These are phyloP conservation scores for Eucalyptus cloeziana DNA, from an alignment of 345 rosid species.

Conservation along the genomic window DNA sequence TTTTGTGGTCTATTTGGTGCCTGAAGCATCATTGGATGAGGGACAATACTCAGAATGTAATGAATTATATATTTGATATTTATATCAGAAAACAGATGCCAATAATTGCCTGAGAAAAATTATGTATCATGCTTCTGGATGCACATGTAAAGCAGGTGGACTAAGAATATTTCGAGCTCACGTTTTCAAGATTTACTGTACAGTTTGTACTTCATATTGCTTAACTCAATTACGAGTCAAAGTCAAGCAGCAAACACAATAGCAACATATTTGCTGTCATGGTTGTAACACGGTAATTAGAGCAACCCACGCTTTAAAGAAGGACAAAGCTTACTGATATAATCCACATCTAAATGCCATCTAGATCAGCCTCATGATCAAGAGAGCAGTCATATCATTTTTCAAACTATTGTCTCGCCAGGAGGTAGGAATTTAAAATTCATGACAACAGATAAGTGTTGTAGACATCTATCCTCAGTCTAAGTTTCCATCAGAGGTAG, in stretches of 20 bases:
- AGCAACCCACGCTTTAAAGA: neutral
- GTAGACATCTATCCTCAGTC: neutral
- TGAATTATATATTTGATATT: neutral
- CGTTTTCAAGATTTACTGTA: neutral
- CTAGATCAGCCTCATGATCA: neutral
- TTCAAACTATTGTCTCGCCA: neutral
- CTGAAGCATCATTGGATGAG: conserved; percentile 24
- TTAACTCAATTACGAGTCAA: neutral
- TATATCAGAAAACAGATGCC: neutral
- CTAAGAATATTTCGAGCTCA: neutral
- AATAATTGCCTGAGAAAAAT: neutral
- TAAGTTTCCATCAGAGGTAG: neutral
- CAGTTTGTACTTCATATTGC: neutral
- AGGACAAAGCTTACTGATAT: neutral
- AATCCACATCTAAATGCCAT: neutral
- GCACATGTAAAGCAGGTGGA: neutral
- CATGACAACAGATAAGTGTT: neutral
- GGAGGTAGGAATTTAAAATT: neutral
- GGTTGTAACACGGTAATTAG: neutral
- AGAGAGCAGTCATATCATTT: neutral
- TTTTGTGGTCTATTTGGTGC: conserved; percentile 64
- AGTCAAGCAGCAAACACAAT: neutral
- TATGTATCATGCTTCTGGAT: neutral
- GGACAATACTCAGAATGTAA: neutral
- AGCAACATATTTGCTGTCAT: neutral